These are phyloP conservation scores for Paramecium sonneborni DNA, from an alignment of 73 alveolate genomes.

Conservation along the genomic window DNA sequence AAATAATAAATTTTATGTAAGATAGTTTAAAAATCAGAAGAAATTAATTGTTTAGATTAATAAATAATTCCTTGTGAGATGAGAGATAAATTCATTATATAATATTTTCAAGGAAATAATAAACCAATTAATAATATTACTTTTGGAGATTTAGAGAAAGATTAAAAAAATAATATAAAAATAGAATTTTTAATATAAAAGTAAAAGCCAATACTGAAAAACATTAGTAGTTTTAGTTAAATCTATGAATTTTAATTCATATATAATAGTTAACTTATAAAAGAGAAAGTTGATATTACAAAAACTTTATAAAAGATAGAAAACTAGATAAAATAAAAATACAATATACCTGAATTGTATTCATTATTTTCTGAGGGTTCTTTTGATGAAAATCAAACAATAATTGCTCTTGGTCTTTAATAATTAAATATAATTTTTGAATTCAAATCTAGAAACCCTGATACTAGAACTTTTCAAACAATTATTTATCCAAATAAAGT, in stretches of 20 bases:
- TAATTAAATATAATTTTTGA: not conserved
- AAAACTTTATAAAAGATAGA: not conserved
- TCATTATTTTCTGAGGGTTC: not conserved
- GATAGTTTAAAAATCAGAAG: no score
- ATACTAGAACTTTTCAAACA: not conserved
- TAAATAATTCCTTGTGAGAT: no score
- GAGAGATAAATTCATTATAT: not conserved
- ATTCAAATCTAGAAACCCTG: not conserved
- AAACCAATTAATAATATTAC: not conserved
- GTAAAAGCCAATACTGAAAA: not conserved
- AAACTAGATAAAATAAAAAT: not conserved
- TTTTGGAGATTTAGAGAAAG: not conserved
- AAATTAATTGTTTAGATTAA: no score
- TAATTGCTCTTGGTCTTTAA: not conserved
- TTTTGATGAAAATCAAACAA: not conserved
- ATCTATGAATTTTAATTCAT: not conserved
- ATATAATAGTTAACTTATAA: not conserved
- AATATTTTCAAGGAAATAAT: not conserved
- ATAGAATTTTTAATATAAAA: not conserved
- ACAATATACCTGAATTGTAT: not conserved
- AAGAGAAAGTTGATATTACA: not conserved
- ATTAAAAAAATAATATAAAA: not conserved
- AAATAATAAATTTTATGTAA: no score
- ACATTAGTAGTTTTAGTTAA: not conserved
- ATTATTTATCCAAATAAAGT: not conserved